Evolutionary conservation across 768 basidiomycete genomes (phyloP).

Genomic region (Amanita pseudoporphyria): DNA sequence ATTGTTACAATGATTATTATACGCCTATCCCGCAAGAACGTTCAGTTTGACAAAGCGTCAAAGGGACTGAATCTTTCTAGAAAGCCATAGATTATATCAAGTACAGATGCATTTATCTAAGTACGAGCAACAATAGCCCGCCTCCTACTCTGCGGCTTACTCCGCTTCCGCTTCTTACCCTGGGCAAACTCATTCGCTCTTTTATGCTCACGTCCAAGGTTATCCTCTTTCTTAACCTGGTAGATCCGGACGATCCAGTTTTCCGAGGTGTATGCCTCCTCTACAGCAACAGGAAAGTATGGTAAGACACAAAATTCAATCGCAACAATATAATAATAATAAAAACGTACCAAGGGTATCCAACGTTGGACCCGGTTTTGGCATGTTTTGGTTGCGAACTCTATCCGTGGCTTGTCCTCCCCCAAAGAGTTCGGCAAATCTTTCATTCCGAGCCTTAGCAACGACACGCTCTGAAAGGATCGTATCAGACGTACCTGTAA

Average conservation of each 20-base stretch:
- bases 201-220: conserved; percentile 84
- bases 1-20: too few species aligned
- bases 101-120: not conserved
- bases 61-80: too few species aligned
- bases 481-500: conserved; percentile 50
- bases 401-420: conserved; percentile 64
- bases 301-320: conserved; percentile 2
- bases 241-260: conserved; percentile 99
- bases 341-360: conserved; percentile 72
- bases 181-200: conserved; percentile 74
- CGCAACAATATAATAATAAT: not conserved
- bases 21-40: too few species aligned
- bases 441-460: conserved; percentile 19
- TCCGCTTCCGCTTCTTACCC: conserved; percentile 86
- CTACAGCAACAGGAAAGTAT: conserved; percentile 28
- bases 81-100: not conserved
- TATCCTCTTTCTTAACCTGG: conserved; percentile 89
- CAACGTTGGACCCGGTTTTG: conserved; percentile 66
- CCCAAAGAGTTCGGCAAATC: conserved; percentile 85
- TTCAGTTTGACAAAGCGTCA: too few species aligned
- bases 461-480: not conserved
- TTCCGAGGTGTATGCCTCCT: conserved; percentile 98
- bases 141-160: conserved; percentile 38
- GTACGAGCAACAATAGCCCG: not conserved
- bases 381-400: conserved; percentile 81